Evolutionary conservation across 768 basidiomycete genomes (phyloP).

Genomic region (Termitomyces sp.): DNA sequence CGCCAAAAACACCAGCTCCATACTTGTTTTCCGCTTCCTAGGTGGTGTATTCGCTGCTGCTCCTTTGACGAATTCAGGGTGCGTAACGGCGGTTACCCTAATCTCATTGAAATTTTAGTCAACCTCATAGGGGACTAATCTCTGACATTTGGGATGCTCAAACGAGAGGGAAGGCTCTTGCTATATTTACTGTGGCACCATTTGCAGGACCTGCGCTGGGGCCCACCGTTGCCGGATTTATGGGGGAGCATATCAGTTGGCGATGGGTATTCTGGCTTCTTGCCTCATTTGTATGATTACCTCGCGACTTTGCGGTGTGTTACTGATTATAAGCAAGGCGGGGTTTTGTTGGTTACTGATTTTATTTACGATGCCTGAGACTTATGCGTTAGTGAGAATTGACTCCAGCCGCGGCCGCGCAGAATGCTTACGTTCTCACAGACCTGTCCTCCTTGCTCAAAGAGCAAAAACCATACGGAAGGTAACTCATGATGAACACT

Average conservation of each 20-base stretch:
- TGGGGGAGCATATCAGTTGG: conserved; percentile 48
- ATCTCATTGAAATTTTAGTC: background rate
- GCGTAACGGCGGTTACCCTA: background rate
- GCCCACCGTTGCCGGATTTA: conserved; percentile 49
- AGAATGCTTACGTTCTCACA: conserved; percentile 13
- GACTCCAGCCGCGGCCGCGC: background rate
- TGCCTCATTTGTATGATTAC: conserved; percentile 46
- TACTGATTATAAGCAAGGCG: conserved; percentile 30
- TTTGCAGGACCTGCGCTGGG: conserved; percentile 67
- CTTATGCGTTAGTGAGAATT: conserved; percentile 45
- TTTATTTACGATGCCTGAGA: conserved; percentile 62
- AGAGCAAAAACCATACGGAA: conserved; percentile 48
- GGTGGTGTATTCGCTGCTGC: conserved; percentile 67
- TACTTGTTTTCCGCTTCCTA: conserved; percentile 72
- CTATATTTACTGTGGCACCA: conserved; percentile 60
- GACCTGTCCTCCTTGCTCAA: conserved; percentile 52
- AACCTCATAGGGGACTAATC: conserved; percentile 38
- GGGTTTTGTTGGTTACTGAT: conserved; percentile 45
- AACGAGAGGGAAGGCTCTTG: conserved; percentile 61
- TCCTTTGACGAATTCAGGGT: conserved; percentile 71
- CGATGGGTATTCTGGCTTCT: conserved; percentile 68
- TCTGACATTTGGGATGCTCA: conserved; percentile 62
- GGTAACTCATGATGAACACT: conserved; percentile 48
- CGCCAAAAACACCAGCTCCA: conserved; percentile 52
- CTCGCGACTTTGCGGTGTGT: background rate